Percentiles rank a stretch among this genome's conserved stretches.
Evolutionary conservation across 768 basidiomycete species (phyloP).

Genomic region (Lentinula boryana): DNA sequence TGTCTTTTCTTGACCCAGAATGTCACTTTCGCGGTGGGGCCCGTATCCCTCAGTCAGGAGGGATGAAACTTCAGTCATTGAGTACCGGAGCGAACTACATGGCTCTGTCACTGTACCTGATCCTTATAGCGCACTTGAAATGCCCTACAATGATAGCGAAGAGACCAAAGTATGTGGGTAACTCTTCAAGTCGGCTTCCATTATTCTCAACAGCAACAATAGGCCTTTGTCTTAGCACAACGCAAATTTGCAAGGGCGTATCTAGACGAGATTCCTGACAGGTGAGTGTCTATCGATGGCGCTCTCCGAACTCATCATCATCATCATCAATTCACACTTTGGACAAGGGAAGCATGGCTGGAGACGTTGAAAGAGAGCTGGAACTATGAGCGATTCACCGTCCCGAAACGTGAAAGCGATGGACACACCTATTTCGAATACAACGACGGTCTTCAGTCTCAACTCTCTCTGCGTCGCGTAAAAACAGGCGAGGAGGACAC

Average conservation of each 20-base stretch:
- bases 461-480: background rate
- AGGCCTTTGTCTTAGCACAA: background rate
- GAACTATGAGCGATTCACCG: background rate
- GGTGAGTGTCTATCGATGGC: background rate
- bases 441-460: constrained; percentile 3
- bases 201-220: background rate
- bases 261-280: constrained; percentile 4
- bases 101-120: constrained; percentile 3
- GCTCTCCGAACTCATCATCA: background rate
- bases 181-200: no score
- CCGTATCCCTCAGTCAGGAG: background rate
- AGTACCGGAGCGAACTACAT: background rate
- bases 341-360: background rate
- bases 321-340: background rate
- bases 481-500: constrained; percentile 1
- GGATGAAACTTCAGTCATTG: constrained; percentile 1
- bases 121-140: background rate
- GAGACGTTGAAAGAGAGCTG: background rate
- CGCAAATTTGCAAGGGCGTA: background rate
- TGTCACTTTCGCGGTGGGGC: background rate
- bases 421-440: constrained; percentile 1
- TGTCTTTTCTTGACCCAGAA: background rate
- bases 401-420: constrained; percentile 2
- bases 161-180: background rate
- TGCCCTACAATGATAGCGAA: background rate